Percentiles rank a stretch among this genome's conserved stretches.
Conservation (phyloP, 345 rosid species). For the Cochlearia excelsa region DNA sequence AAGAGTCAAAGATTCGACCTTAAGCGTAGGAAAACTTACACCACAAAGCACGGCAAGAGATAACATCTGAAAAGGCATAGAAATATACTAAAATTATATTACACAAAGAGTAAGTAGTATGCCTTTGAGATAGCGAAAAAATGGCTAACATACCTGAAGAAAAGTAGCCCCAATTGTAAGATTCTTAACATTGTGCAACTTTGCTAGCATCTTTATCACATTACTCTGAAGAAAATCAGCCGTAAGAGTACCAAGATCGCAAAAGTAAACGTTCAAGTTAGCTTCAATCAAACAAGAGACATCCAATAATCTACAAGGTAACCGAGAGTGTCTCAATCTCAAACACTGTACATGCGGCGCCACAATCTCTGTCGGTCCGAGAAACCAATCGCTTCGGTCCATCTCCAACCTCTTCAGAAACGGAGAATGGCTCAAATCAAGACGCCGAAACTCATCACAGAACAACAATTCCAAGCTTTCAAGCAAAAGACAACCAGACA, state of each 20-base stretch:
- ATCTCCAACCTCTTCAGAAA: slow-evolving; percentile 22
- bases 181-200: slow-evolving; percentile 25
- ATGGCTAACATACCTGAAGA: slow-evolving; percentile 32
- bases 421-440: slow-evolving; percentile 29
- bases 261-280: slow-evolving; percentile 31
- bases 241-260: slow-evolving; percentile 16
- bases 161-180: slow-evolving; percentile 34
- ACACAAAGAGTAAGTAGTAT: background rate
- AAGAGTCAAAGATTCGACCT: slow-evolving; percentile 29
- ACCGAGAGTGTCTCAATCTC: slow-evolving; percentile 26
- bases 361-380: slow-evolving; percentile 24
- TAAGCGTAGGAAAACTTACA: slow-evolving; percentile 27
- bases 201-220: slow-evolving; percentile 23
- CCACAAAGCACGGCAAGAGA: slow-evolving; percentile 29
- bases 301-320: slow-evolving; percentile 24
- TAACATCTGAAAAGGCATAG: slow-evolving; percentile 21
- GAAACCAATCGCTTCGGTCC: slow-evolving; percentile 32
- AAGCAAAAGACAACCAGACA: slow-evolving; percentile 19
- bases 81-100: background rate
- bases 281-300: slow-evolving; percentile 26
- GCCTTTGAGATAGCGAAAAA: background rate
- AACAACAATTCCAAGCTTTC: slow-evolving; percentile 31
- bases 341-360: slow-evolving; percentile 26
- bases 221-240: slow-evolving; percentile 24
- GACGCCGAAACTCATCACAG: slow-evolving; percentile 19